These are phyloP conservation scores for Ogataea henricii DNA, from an alignment of 805 yeast genomes.

Conservation along the genomic window DNA sequence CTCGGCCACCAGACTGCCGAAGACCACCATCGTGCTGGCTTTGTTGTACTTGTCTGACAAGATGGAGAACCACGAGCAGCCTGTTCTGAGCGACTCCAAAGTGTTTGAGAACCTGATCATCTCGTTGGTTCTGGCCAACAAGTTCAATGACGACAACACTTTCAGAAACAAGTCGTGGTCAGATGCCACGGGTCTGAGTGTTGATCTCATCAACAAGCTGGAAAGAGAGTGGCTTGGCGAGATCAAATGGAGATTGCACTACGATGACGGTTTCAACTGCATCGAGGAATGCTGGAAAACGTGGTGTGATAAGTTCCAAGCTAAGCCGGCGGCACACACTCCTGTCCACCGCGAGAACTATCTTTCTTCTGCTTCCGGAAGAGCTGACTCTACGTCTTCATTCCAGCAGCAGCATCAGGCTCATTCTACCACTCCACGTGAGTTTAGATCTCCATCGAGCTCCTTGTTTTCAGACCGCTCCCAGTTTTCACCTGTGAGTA, in stretches of 20 bases:
- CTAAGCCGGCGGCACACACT: constrained; percentile 10
- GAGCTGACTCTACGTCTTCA: constrained; percentile 10
- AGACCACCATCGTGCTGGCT: constrained; percentile 76
- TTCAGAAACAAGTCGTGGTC: constrained; percentile 95
- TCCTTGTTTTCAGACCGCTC: constrained; percentile 24
- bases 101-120: constrained; percentile 61
- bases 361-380: constrained; percentile 12
- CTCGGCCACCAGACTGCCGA: constrained; percentile 85
- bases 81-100: constrained; percentile 35
- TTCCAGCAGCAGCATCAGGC: constrained; percentile 6
- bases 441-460: constrained; percentile 24
- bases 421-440: constrained; percentile 13
- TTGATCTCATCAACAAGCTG: constrained; percentile 57
- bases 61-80: constrained; percentile 39
- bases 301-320: constrained; percentile 36
- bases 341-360: constrained; percentile 8
- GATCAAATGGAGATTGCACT: constrained; percentile 35
- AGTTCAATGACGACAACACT: constrained; percentile 94
- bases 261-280: constrained; percentile 33
- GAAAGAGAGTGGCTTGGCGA: constrained; percentile 57
- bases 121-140: constrained; percentile 82
- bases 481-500: constrained; percentile 27
- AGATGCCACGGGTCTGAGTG: constrained; percentile 84
- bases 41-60: constrained; percentile 73
- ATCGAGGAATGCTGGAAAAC: constrained; percentile 40